phyloP scores from a whole-genome alignment of 2,329 filamentous ascomycete species.

The Stachybotrys chartarum region DNA sequence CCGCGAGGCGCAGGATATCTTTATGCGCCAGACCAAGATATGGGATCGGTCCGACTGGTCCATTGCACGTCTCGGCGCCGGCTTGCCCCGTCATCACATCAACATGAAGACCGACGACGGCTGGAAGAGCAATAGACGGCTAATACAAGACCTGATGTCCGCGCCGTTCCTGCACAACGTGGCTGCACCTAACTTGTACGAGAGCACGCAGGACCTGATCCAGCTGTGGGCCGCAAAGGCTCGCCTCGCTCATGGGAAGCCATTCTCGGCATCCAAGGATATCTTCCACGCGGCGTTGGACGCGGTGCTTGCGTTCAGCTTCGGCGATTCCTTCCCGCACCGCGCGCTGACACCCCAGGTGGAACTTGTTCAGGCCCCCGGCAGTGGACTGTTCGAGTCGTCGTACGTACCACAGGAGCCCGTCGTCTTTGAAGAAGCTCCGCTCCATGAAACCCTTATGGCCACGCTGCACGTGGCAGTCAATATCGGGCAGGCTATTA shows the following conservation, averaged over 20 bases:
- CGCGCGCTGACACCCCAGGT: constrained; percentile 13
- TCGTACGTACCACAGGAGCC: neutral
- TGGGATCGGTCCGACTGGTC: constrained; percentile 34
- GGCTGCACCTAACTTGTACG: constrained; percentile 24
- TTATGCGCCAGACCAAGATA: constrained; percentile 32
- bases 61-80: constrained; percentile 21
- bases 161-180: constrained; percentile 25
- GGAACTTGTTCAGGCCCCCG: constrained; percentile 2
- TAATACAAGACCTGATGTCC: constrained; percentile 31
- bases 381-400: neutral
- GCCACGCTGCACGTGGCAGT: constrained; percentile 2
- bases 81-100: constrained; percentile 23
- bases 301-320: constrained; percentile 20
- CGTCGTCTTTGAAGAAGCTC: constrained; percentile 11
- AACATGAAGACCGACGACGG: constrained; percentile 17
- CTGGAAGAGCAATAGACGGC: constrained; percentile 25
- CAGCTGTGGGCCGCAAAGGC: constrained; percentile 27
- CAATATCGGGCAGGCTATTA: neutral
- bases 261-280: constrained; percentile 17
- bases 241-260: constrained; percentile 16
- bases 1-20: constrained; percentile 34
- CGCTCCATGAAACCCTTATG: constrained; percentile 13
- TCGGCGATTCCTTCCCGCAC: constrained; percentile 18
- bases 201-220: constrained; percentile 20
- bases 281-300: constrained; percentile 26